phyloP scores from a whole-genome alignment of 2,329 filamentous ascomycete species.

The Fusarium pseudoanthophilum region DNA sequence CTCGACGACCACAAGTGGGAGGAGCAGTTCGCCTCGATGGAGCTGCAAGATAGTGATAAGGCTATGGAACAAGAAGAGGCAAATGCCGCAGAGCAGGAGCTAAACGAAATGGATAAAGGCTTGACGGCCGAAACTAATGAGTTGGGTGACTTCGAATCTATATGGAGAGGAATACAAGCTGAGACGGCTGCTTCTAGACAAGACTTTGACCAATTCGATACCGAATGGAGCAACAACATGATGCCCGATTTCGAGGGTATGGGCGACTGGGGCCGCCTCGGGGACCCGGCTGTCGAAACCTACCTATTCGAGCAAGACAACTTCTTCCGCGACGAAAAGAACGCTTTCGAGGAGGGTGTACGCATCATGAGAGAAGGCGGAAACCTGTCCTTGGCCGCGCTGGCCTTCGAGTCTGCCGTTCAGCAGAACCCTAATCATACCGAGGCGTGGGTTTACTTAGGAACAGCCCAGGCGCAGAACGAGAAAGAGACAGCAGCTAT shows the following conservation, averaged over 20 bases:
- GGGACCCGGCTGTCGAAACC: slow-evolving; percentile 83
- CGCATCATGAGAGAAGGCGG: slow-evolving; percentile 94
- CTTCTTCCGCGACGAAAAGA: slow-evolving; percentile 80
- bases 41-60: slow-evolving; percentile 70
- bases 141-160: slow-evolving; percentile 88
- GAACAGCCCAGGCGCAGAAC: slow-evolving; percentile 94
- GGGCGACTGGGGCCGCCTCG: slow-evolving; percentile 73
- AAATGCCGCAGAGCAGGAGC: slow-evolving; percentile 82
- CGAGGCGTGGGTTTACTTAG: slow-evolving; percentile 93
- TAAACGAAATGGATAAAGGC: slow-evolving; percentile 83
- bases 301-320: slow-evolving; percentile 98
- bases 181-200: slow-evolving; percentile 76
- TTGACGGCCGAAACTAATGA: slow-evolving; percentile 77
- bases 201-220: slow-evolving; percentile 75
- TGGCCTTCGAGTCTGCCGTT: slow-evolving; percentile 95
- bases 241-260: slow-evolving; percentile 67
- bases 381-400: slow-evolving; percentile 89
- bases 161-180: slow-evolving; percentile 86
- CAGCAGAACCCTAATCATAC: slow-evolving; percentile 89
- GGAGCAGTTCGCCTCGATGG: slow-evolving; percentile 92
- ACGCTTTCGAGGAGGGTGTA: slow-evolving; percentile 92
- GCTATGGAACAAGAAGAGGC: slow-evolving; percentile 69
- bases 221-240: slow-evolving; percentile 76
- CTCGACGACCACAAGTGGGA: slow-evolving; percentile 96
- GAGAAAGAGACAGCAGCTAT: slow-evolving; percentile 98